Evolutionary conservation across 1,284 basidiomycete genomes (phyloP).

Genomic region (Stygiomarasmius scandens): DNA sequence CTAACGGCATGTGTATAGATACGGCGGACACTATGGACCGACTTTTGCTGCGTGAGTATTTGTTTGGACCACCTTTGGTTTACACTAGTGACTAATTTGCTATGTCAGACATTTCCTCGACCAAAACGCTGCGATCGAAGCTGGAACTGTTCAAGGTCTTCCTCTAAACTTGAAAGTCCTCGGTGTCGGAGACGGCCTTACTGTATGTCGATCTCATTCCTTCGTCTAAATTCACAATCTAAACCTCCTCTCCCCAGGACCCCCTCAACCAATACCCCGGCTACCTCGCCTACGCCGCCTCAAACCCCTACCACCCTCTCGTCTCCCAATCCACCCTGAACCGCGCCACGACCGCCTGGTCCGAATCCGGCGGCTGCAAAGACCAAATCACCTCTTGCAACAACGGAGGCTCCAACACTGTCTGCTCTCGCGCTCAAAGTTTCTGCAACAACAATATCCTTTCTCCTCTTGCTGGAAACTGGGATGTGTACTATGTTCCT

Average conservation of each 20-base stretch:
- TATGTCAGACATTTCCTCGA: conserved; percentile 51
- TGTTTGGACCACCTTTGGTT: neutral
- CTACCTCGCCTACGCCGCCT: conserved; percentile 55
- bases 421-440: conserved; percentile 56
- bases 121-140: conserved; percentile 61
- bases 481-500: conserved; percentile 56
- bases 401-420: conserved; percentile 43
- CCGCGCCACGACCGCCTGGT: conserved; percentile 48
- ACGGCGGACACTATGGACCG: conserved; percentile 69
- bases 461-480: conserved; percentile 49
- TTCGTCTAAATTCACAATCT: conserved; percentile 8
- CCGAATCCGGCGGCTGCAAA: conserved; percentile 48
- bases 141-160: conserved; percentile 47
- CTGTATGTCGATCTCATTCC: conserved; percentile 36
- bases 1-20: too few species aligned
- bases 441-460: conserved; percentile 61
- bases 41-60: conserved; percentile 54
- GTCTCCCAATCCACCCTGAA: conserved; percentile 43
- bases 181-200: conserved; percentile 66
- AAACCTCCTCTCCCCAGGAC: conserved; percentile 38
- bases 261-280: conserved; percentile 60
- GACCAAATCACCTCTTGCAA: conserved; percentile 57
- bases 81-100: neutral
- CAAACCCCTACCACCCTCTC: conserved; percentile 58
- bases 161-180: conserved; percentile 64